Evolutionary conservation across 345 rosid genomes (phyloP), one percentile per base, ranked within the genome.

Genomic region (Salix caprea): DNA sequence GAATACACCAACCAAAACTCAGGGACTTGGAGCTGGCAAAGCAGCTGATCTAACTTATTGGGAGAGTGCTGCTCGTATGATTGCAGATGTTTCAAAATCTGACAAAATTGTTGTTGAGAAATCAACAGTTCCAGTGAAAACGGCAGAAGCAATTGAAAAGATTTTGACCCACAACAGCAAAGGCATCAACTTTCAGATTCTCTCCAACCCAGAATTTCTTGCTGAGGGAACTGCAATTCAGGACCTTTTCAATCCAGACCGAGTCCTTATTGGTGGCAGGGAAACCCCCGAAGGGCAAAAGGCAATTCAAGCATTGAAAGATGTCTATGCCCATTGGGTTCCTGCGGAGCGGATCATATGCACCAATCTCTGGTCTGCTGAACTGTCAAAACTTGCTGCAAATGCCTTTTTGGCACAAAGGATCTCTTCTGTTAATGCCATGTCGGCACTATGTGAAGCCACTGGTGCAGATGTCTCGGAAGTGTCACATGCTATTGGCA

Each of bases 31-130:
- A 56, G 83, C 83, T 42, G 83, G 82, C 30, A 80, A 80, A 56
- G 82, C 82, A 52, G 82, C 82, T 40, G 82, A 80, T 36, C 74
- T 80, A 58, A 71, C 82, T 42, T 80, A 80, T 30, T 80, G 82
- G 82, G 82, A 80, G 82, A 80, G 82, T 52, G 79, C 82, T 40
- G 79, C 82, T 65, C 79, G 82, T 28, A 75, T 80, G 82, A 80
- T 80, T 32, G 82, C 79, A 1, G 82, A 80, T 75, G 82, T 80
- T n/a, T 80, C 82, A 16, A 80, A 42, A 71, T 71, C 82, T 18
- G 82, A 80, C 65, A 80, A 80, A 66, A 80, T 80, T 54, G 82
- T 80, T 54, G 82, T 80, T 40, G 79, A 80, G 82, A 80, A 80
- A 70, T 80, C 82, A 48, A 80, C 82, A 11, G 82, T 79, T 16